Percentiles rank a stretch among this genome's conserved stretches.
Evolutionary conservation across 2,329 filamentous ascomycete genomes (phyloP).

Genomic region (Polychaeton citri): DNA sequence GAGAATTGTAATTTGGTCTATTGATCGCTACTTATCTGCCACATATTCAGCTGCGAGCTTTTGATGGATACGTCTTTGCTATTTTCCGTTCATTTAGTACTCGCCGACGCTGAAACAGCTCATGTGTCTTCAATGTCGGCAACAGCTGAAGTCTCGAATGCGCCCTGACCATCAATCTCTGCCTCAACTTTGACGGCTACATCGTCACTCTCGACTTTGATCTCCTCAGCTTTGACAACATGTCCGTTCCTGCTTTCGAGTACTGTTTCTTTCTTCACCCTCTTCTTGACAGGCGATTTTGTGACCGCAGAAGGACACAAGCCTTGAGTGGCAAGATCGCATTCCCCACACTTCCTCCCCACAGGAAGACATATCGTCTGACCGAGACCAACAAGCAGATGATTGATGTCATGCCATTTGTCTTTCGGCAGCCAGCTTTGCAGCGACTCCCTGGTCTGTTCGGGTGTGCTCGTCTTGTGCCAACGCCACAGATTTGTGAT

Average conservation of each 20-base stretch:
- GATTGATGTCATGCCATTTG: slow-evolving; percentile 86
- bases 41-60: too few species aligned
- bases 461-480: slow-evolving; percentile 68
- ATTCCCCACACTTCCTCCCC: slow-evolving; percentile 70
- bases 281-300: slow-evolving; percentile 34
- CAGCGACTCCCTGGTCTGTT: slow-evolving; percentile 63
- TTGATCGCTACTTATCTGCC: too few species aligned
- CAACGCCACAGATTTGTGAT: slow-evolving; percentile 93
- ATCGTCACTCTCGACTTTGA: slow-evolving; percentile 17
- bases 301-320: slow-evolving; percentile 49
- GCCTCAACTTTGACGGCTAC: slow-evolving; percentile 13
- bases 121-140: too few species aligned
- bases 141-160: too few species aligned
- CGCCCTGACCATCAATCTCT: not conserved
- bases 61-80: too few species aligned
- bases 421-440: slow-evolving; percentile 75
- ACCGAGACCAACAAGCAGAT: slow-evolving; percentile 73
- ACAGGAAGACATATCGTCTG: slow-evolving; percentile 77
- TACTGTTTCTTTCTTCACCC: slow-evolving; percentile 28
- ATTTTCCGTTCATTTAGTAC: too few species aligned
- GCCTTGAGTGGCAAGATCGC: slow-evolving; percentile 61
- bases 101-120: too few species aligned
- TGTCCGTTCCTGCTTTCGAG: slow-evolving; percentile 15
- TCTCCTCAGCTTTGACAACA: slow-evolving; percentile 12
- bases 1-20: not conserved